Evolutionary conservation across 1,284 basidiomycete genomes (phyloP).

Genomic region (Chondrostereum purpureum): DNA sequence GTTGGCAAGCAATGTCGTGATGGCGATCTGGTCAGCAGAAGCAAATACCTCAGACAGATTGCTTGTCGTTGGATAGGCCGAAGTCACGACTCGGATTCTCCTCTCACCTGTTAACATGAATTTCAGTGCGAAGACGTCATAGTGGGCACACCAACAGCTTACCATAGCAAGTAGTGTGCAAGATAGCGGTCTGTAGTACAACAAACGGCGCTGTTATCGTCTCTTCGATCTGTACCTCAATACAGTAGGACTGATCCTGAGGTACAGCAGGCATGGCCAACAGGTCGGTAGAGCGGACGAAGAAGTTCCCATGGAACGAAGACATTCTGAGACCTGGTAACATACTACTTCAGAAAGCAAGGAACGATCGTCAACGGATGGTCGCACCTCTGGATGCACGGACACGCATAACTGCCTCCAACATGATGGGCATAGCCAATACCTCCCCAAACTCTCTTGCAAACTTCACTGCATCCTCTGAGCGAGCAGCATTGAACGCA

Average conservation of each 20-base stretch:
- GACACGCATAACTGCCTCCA: constrained; percentile 97
- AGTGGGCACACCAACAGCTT: constrained; percentile 15
- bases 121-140: neutral
- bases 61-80: constrained; percentile 88
- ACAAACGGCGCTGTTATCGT: constrained; percentile 89
- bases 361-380: neutral
- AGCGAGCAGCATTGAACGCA: constrained; percentile 90
- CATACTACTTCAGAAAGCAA: constrained; percentile 10
- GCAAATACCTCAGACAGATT: constrained; percentile 93
- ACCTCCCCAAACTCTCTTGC: constrained; percentile 96
- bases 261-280: constrained; percentile 96
- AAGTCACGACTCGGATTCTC: constrained; percentile 92
- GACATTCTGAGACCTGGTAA: constrained; percentile 83
- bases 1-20: constrained; percentile 87
- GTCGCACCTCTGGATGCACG: constrained; percentile 81
- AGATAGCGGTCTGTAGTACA: constrained; percentile 92
- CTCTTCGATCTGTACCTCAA: constrained; percentile 97
- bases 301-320: constrained; percentile 99
- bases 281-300: constrained; percentile 95
- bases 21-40: constrained; percentile 90
- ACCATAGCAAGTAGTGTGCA: constrained; percentile 95
- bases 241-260: constrained; percentile 93
- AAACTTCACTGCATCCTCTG: constrained; percentile 97
- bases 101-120: constrained; percentile 63
- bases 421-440: constrained; percentile 89